Conservation (phyloP, 768 basidiomycete genomes). For the Trichaptum fuscoviolaceum region DNA sequence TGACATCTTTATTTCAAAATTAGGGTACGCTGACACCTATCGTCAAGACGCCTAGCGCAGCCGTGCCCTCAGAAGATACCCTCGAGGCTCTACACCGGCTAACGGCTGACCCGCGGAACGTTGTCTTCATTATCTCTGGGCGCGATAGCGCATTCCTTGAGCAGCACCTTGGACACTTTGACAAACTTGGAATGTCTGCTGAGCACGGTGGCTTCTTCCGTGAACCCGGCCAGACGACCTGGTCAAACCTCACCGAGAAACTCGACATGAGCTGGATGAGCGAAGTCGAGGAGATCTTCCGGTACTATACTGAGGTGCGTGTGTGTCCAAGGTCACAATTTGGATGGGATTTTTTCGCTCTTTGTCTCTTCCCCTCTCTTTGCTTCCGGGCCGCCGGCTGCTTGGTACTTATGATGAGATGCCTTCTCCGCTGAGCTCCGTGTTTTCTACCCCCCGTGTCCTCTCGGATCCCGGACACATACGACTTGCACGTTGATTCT, state of each 20-base stretch:
- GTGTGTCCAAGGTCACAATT: neutral
- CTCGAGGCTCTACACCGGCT: slow-evolving; percentile 70
- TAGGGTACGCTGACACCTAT: slow-evolving; percentile 96
- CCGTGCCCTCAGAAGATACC: slow-evolving; percentile 70
- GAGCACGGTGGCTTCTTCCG: slow-evolving; percentile 95
- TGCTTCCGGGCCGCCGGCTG: neutral
- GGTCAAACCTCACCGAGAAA: slow-evolving; percentile 86
- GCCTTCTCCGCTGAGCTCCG: neutral
- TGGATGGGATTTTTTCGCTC: slow-evolving; percentile 4
- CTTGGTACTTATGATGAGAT: neutral
- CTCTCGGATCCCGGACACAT: neutral
- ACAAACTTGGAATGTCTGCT: slow-evolving; percentile 82
- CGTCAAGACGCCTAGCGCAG: slow-evolving; percentile 88
- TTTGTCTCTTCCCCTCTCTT: neutral
- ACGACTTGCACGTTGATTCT: neutral
- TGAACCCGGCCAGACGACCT: slow-evolving; percentile 57
- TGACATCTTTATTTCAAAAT: neutral
- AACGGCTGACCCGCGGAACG: slow-evolving; percentile 74
- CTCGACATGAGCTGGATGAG: slow-evolving; percentile 98
- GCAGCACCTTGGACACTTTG: slow-evolving; percentile 82
- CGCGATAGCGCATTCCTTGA: slow-evolving; percentile 92
- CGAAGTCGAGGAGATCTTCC: slow-evolving; percentile 93
- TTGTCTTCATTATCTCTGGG: slow-evolving; percentile 97
- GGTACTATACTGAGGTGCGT: slow-evolving; percentile 87
- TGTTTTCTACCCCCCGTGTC: neutral